These are phyloP conservation scores for Ogataea nakhonphanomensis DNA, from an alignment of 805 yeast species.

Conservation along the genomic window DNA sequence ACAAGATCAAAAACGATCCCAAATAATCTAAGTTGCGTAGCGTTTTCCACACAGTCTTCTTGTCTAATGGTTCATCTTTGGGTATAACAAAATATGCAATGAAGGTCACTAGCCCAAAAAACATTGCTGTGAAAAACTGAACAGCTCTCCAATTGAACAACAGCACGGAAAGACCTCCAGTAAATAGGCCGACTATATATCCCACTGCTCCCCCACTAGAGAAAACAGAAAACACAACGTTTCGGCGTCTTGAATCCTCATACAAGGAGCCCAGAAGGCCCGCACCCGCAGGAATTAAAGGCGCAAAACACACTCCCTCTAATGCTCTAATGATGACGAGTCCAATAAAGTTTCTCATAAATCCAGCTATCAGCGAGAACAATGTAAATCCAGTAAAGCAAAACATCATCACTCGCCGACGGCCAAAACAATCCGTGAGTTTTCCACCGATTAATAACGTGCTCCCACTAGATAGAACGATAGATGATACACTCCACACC, in stretches of 20 bases:
- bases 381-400: constrained; percentile 14
- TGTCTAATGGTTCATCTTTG: constrained; percentile 25
- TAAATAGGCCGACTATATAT: constrained; percentile 34
- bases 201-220: constrained; percentile 45
- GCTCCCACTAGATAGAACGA: constrained; percentile 36
- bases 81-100: constrained; percentile 32
- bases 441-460: constrained; percentile 37
- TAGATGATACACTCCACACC: constrained; percentile 38
- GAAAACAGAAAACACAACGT: constrained; percentile 35
- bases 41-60: constrained; percentile 11
- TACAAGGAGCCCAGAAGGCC: constrained; percentile 39
- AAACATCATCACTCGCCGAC: constrained; percentile 30
- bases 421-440: constrained; percentile 38
- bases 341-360: constrained; percentile 31
- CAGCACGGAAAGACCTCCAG: constrained; percentile 39
- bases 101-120: constrained; percentile 27
- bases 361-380: constrained; percentile 27
- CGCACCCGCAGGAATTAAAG: constrained; percentile 40
- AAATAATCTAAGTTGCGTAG: constrained; percentile 33
- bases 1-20: constrained; percentile 35
- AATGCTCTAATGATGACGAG: constrained; percentile 37
- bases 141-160: constrained; percentile 36
- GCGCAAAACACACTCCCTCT: constrained; percentile 36
- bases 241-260: constrained; percentile 31
- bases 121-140: constrained; percentile 36